Evolutionary conservation across 352 stramenopile species (phyloP).

Genomic region (Pythium oligandrum): DNA sequence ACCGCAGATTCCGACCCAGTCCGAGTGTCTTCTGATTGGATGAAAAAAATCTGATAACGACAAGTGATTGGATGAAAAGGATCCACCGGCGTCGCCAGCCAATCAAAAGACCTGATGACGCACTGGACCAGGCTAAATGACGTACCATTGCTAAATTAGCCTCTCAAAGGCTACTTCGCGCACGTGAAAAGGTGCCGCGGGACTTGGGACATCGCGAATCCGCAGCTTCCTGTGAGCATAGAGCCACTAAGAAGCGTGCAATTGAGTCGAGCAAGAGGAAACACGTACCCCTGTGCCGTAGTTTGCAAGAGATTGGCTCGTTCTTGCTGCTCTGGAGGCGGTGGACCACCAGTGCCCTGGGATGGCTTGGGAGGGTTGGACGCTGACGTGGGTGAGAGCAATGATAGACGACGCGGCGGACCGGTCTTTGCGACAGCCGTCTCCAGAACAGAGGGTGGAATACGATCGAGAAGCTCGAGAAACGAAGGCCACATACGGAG

Average conservation of each 20-base stretch:
- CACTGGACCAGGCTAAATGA: background rate
- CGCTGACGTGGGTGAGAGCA: conserved; percentile 7
- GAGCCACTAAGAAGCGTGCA: background rate
- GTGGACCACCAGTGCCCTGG: conserved; percentile 12
- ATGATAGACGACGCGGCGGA: conserved; percentile 17
- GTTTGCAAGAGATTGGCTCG: conserved; percentile 33
- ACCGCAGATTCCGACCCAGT: conserved; percentile 15
- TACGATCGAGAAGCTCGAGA: conserved; percentile 36
- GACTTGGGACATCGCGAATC: conserved; percentile 45
- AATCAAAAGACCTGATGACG: background rate
- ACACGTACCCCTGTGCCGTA: conserved; percentile 47
- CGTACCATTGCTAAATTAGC: conserved; percentile 24
- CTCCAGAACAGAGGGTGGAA: conserved; percentile 34
- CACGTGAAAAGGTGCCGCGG: conserved; percentile 57
- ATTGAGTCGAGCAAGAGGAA: background rate
- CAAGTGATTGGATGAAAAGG: background rate
- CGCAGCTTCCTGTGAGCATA: conserved; percentile 39
- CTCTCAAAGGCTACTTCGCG: conserved; percentile 67
- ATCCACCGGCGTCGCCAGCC: background rate
- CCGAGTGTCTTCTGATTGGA: conserved; percentile 21
- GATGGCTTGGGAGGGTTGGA: conserved; percentile 4
- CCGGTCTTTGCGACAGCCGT: conserved; percentile 6
- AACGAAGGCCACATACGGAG: conserved; percentile 78
- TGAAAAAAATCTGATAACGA: conserved; percentile 22
- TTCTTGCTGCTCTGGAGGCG: conserved; percentile 14